A percentile compares a stretch with the other conserved stretches of the same genome.
Conservation (phyloP, 306 rosid species). For the Prinsepia uniflora region DNA sequence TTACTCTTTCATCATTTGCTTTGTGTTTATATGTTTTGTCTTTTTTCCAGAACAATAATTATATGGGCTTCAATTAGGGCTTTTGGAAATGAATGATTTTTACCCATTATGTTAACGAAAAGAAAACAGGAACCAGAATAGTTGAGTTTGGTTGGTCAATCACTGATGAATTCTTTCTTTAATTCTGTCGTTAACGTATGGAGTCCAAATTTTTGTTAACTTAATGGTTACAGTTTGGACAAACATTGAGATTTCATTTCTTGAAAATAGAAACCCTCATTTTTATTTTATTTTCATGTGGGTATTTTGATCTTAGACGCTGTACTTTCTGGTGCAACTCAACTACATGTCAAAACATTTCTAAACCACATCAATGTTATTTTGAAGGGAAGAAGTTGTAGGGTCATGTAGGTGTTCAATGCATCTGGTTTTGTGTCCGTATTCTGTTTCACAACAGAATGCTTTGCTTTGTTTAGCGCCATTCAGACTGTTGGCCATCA, state of each 20-base stretch:
- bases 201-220: not conserved
- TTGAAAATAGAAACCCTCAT: not conserved
- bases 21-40: not conserved
- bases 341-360: not conserved
- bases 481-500: not conserved
- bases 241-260: not conserved
- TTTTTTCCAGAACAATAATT: not conserved
- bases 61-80: not conserved
- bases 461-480: not conserved
- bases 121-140: not conserved
- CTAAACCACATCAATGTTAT: not conserved
- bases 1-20: not conserved
- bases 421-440: not conserved
- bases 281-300: not conserved
- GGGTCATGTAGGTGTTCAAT: not conserved
- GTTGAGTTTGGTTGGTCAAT: slow-evolving; percentile 9
- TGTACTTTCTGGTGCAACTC: not conserved
- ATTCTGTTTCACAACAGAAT: not conserved
- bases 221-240: not conserved
- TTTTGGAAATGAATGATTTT: not conserved
- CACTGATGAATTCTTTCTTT: not conserved
- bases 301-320: not conserved
- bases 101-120: not conserved
- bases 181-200: not conserved
- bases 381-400: not conserved